Base-by-base conservation (phyloP, 495 filamentous ascomycete genomes). In the Cercophora newfieldiana region DNA sequence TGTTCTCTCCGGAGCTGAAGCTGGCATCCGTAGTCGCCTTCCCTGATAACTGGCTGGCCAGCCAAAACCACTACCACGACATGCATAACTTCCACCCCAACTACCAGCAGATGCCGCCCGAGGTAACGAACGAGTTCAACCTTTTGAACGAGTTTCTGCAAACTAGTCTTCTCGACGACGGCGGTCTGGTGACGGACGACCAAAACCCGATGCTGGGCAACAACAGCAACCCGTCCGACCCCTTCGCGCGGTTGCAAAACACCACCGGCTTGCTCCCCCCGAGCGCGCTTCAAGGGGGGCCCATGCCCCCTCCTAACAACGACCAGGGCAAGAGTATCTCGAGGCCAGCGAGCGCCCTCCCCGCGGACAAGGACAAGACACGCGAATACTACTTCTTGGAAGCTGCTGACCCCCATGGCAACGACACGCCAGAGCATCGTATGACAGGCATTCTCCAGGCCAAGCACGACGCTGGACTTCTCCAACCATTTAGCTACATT, bases 401-500 rank as follows among this genome's bases (percentile, higher is more conserved):
- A 48, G 94, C 96, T 12, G 95, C 95, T 29, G 95, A 99, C 73
- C 95, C 95, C 14, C 89, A 91, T 7, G 95, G 95, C 37, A 94
- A 92, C 66, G 92, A 95, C 73, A 88, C 90, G 18, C 94, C 95
- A 26, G 93, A 97, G 77, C 91, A 96, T 74, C 89, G 96, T 63
- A 96, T 98, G 92, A 91, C 95, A 75, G 92, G 93, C 69, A 89
- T 99, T 1, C 86, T 99, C 61, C 90, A 90, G 75, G 95, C 96
- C 53, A 99, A 99, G 74, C 93, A 94, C 72, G 93, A 97, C 70
- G 95, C 95, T 1, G 95, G 95, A 4, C 82, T 99, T 68, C 81
- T 99, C 67, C 93, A 93, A 72, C 95, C 95, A 8, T 99, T 98
- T 83, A 97, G 97, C 76, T 98, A 99, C 77, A 90, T 97, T 67